phyloP scores from a whole-genome alignment of 768 basidiomycete species.

The Lactarius tabidus region DNA sequence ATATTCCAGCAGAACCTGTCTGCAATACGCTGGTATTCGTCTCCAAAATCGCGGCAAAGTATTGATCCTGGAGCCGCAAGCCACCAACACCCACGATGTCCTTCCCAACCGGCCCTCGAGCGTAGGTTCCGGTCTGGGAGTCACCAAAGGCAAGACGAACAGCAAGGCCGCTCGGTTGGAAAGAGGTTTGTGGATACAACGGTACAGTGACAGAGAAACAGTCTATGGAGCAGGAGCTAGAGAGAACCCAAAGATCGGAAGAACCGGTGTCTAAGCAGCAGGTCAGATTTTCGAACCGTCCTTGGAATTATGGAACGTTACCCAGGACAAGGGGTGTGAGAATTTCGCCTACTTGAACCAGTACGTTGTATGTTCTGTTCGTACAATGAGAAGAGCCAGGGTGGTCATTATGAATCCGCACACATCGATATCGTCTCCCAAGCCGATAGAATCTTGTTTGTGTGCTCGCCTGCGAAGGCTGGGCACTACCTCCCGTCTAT shows the following conservation, averaged over 20 bases:
- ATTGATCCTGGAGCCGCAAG: constrained; percentile 47
- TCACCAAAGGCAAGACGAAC: constrained; percentile 63
- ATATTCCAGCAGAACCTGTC: constrained; percentile 58
- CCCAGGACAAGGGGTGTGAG: constrained; percentile 58
- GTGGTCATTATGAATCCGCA: constrained; percentile 33
- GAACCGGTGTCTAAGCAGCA: constrained; percentile 64
- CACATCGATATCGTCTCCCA: constrained; percentile 64
- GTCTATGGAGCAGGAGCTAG: constrained; percentile 47
- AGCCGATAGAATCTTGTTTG: constrained; percentile 38
- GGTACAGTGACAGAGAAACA: constrained; percentile 39
- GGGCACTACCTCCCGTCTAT: constrained; percentile 2
- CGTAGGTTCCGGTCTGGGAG: constrained; percentile 65
- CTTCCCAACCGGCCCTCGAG: constrained; percentile 56
- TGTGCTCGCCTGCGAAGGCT: neutral
- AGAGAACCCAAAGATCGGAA: constrained; percentile 71
- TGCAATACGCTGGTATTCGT: constrained; percentile 63
- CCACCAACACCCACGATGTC: constrained; percentile 55
- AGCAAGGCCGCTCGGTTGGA: constrained; percentile 45
- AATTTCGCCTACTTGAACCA: constrained; percentile 52
- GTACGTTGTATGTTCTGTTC: constrained; percentile 58
- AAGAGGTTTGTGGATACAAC: constrained; percentile 47
- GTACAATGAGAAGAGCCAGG: neutral
- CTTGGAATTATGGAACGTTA: constrained; percentile 31
- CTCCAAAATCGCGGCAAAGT: constrained; percentile 60
- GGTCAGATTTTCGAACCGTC: neutral